Conservation (phyloP, 1,284 basidiomycete species). For the Takashimella koratensis region DNA sequence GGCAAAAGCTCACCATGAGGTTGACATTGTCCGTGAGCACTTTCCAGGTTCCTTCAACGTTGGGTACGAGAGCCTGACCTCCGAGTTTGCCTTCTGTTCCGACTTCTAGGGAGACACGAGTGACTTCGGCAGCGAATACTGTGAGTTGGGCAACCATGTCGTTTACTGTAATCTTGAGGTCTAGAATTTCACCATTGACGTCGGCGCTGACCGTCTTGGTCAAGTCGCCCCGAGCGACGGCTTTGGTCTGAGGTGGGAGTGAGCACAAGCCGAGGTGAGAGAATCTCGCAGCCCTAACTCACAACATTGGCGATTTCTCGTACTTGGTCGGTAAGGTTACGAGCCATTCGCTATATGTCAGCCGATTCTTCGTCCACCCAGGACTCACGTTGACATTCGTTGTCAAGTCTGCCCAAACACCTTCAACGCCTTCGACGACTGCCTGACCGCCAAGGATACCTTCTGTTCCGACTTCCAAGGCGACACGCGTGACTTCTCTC, state of each 20-base stretch:
- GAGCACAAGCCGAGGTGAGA: neutral
- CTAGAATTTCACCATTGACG: constrained; percentile 94
- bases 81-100: constrained; percentile 95
- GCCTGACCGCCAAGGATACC: constrained; percentile 93
- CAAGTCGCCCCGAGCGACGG: constrained; percentile 89
- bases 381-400: constrained; percentile 73
- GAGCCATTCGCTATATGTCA: constrained; percentile 68
- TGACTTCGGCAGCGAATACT: constrained; percentile 62
- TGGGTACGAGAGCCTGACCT: constrained; percentile 83
- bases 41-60: constrained; percentile 90
- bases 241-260: constrained; percentile 62
- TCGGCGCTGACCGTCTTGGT: constrained; percentile 88
- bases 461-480: constrained; percentile 84
- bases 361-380: neutral
- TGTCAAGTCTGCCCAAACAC: constrained; percentile 90
- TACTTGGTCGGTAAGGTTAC: constrained; percentile 93
- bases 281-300: no score
- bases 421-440: constrained; percentile 84
- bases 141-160: constrained; percentile 50
- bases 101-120: constrained; percentile 82
- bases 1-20: constrained; percentile 50
- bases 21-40: constrained; percentile 92
- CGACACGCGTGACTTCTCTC: constrained; percentile 90
- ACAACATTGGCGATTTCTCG: constrained; percentile 90
- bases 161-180: constrained; percentile 68